These are phyloP conservation scores for Vachellia pachyceras DNA, from an alignment of 306 rosid genomes.

Conservation along the genomic window DNA sequence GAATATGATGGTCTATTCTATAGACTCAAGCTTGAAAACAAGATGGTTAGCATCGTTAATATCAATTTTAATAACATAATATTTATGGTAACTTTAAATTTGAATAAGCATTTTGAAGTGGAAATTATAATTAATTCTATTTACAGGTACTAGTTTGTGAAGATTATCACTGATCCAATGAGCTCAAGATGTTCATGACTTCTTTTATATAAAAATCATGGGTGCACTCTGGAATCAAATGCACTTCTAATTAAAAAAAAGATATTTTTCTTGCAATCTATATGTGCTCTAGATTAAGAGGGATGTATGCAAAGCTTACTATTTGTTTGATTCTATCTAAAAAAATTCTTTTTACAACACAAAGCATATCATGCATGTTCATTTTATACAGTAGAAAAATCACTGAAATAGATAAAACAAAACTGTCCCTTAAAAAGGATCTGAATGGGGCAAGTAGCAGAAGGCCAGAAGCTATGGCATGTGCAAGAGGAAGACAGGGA, in stretches of 20 bases:
- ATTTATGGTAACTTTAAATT: neutral
- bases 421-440: neutral
- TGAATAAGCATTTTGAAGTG: neutral
- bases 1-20: neutral
- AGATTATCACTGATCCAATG: too few relatives aligned
- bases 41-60: neutral
- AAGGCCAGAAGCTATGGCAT: neutral
- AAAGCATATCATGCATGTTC: too few relatives aligned
- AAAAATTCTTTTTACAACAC: too few relatives aligned
- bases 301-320: neutral
- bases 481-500: neutral
- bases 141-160: too few relatives aligned
- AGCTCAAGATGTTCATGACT: too few relatives aligned
- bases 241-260: neutral
- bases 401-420: too few relatives aligned
- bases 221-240: neutral
- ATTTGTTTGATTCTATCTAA: too few relatives aligned
- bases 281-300: neutral
- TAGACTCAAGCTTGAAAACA: neutral
- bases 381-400: too few relatives aligned
- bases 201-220: too few relatives aligned
- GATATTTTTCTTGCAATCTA: neutral
- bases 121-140: too few relatives aligned
- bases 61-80: neutral
- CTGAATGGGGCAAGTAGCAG: neutral